These are phyloP conservation scores for Euryodendron excelsum DNA, from an alignment of 148 eudicot species.

Conservation along the genomic window DNA sequence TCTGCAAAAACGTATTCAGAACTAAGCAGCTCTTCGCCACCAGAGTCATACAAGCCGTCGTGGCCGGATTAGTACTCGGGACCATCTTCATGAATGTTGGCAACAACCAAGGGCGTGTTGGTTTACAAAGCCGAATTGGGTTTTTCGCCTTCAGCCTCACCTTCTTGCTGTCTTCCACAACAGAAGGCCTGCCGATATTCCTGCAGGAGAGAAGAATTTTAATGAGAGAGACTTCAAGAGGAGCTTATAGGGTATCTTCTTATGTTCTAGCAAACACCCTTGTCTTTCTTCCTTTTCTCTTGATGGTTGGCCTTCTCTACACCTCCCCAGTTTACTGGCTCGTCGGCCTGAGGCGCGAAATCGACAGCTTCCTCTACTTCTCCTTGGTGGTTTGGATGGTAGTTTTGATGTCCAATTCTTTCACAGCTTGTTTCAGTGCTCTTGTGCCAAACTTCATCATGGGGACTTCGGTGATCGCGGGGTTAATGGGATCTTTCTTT, in stretches of 20 bases:
- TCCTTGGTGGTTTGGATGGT: constrained; percentile 87
- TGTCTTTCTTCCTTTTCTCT: constrained; percentile 77
- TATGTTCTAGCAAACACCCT: constrained; percentile 79
- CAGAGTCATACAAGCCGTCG: constrained; percentile 61
- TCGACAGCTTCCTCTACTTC: constrained; percentile 69
- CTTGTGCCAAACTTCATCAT: constrained; percentile 90
- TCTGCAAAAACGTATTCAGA: constrained; percentile 74
- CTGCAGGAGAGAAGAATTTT: constrained; percentile 83
- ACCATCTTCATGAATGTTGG: constrained; percentile 60
- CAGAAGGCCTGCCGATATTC: constrained; percentile 95
- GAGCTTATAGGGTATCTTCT: constrained; percentile 87
- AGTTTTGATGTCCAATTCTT: constrained; percentile 79
- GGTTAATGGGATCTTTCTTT: constrained; percentile 88
- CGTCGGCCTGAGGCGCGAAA: constrained; percentile 56
- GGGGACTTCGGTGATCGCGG: constrained; percentile 90
- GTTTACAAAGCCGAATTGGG: constrained; percentile 70
- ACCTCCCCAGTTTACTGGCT: constrained; percentile 78
- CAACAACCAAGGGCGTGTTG: constrained; percentile 34
- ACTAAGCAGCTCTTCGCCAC: constrained; percentile 82
- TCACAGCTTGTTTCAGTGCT: constrained; percentile 87
- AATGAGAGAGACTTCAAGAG: constrained; percentile 79
- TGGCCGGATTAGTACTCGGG: constrained; percentile 70
- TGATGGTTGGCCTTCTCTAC: constrained; percentile 56
- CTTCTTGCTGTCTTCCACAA: constrained; percentile 83
- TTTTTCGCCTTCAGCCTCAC: constrained; percentile 88